Conservation (phyloP, 2,329 filamentous ascomycete species). For the Teratosphaeria destructans region DNA sequence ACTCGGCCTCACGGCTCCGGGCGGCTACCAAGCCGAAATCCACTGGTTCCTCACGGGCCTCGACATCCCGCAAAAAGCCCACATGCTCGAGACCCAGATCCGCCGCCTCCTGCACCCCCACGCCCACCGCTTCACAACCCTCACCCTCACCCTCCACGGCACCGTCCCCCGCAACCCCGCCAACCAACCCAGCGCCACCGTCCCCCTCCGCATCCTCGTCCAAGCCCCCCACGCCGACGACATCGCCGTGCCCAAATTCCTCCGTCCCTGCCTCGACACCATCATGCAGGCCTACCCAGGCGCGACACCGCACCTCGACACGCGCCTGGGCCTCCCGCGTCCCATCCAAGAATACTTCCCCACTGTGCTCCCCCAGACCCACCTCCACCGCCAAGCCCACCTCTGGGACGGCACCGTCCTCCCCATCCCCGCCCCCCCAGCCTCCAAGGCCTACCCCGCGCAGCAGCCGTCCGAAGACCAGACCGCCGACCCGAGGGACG, state of each 20-base stretch:
- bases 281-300: constrained; percentile 26
- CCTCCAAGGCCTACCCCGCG: constrained; percentile 23
- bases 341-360: constrained; percentile 35
- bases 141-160: constrained; percentile 32
- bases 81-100: constrained; percentile 37
- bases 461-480: constrained; percentile 25
- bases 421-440: constrained; percentile 24
- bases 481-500: constrained; percentile 1
- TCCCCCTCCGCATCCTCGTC: constrained; percentile 35
- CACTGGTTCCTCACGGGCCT: constrained; percentile 36
- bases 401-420: constrained; percentile 21
- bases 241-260: constrained; percentile 20
- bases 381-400: constrained; percentile 19
- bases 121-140: constrained; percentile 25
- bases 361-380: constrained; percentile 23
- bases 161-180: constrained; percentile 33
- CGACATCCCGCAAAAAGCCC: constrained; percentile 36
- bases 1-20: constrained; percentile 36
- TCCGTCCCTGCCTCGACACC: constrained; percentile 31
- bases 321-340: constrained; percentile 31
- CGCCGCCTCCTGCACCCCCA: constrained; percentile 30
- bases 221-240: constrained; percentile 20
- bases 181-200: constrained; percentile 38
- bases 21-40: constrained; percentile 39
- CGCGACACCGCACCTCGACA: constrained; percentile 21